Base-by-base conservation (phyloP, 2,329 filamentous ascomycete species). In the Lecanicillium sp. region DNA sequence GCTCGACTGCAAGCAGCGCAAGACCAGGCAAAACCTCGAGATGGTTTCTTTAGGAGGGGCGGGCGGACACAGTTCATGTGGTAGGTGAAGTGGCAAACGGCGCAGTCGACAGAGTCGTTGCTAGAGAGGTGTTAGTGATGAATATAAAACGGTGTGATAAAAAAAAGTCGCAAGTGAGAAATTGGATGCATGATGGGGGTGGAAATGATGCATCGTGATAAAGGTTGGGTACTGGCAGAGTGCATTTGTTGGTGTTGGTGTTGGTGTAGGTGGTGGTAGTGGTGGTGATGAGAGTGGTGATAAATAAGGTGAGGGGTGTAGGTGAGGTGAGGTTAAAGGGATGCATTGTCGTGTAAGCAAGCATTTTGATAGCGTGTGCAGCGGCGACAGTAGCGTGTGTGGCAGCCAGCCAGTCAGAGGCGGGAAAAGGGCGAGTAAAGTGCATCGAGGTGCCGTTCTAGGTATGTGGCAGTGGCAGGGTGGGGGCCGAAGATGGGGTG, bases 11-110 rank as follows among this genome's bases (percentile, higher is more conserved):
- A 98, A 51, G 91, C 86, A 47, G 88, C 93, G 66, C 93, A 98
- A 24, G 93, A 91, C 93, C 93, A 98, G 4, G 90, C 93, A 68
- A 98, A 98, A 32, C 93, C 93, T 66, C 93, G 85, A 39, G 91
- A 95, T 17, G 93, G 93, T 67, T 98, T 98, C 67, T 96, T 98
- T 45, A 90, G 77, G 53, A 98, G 68, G 30, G 90, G 89, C 33
- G 93, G 93, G 52, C 86, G 85, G 49, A 98, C 93, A 66, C 93
- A 98, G 60, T 90, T 88, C 91, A 98, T 97, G 71, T 98, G 93
- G 69, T 96, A 98, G 12, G 91, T 97, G 65, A 90, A 84, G 62
- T 84, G 81, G 67, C 93, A 98, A 48, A 96, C 90, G 37, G 91
- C 93, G 66, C 93, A 98, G 65, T 97, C 91, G 20, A 97, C 93